Percentiles rank a stretch among this genome's conserved stretches.
Evolutionary conservation across 768 basidiomycete species (phyloP).

Genomic region (Termitomyces sp.): DNA sequence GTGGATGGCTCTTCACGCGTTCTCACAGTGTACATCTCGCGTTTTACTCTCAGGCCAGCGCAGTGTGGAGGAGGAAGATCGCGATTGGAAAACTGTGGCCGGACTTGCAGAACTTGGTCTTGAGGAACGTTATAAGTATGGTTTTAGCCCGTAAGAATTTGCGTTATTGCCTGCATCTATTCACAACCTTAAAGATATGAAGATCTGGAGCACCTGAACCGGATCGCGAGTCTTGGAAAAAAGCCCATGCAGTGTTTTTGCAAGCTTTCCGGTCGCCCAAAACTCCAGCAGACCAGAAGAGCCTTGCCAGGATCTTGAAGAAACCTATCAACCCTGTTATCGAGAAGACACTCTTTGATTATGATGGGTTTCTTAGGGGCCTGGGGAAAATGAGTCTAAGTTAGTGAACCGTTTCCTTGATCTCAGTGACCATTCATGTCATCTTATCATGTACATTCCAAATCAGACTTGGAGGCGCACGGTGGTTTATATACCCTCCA

Average conservation of each 20-base stretch:
- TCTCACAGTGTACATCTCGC: constrained; percentile 59
- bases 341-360: constrained; percentile 59
- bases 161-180: background rate
- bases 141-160: constrained; percentile 35
- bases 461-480: constrained; percentile 72
- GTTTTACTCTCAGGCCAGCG: constrained; percentile 50
- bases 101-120: constrained; percentile 72
- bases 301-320: constrained; percentile 47
- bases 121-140: constrained; percentile 58
- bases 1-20: constrained; percentile 76
- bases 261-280: constrained; percentile 61
- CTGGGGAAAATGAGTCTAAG: constrained; percentile 80
- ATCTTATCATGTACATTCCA: background rate
- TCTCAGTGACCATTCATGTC: constrained; percentile 2
- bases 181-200: background rate
- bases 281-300: constrained; percentile 44
- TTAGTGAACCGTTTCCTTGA: constrained; percentile 28
- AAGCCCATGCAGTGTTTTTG: constrained; percentile 50
- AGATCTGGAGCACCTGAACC: constrained; percentile 37
- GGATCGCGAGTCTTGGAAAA: constrained; percentile 62
- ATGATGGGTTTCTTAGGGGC: constrained; percentile 67
- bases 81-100: constrained; percentile 50
- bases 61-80: constrained; percentile 33
- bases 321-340: constrained; percentile 45
- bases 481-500: constrained; percentile 84